Percentiles rank a stretch among this genome's conserved stretches.
Evolutionary conservation across 2,329 filamentous ascomycete species (phyloP).

Genomic region (Thermochaetoides dissita): DNA sequence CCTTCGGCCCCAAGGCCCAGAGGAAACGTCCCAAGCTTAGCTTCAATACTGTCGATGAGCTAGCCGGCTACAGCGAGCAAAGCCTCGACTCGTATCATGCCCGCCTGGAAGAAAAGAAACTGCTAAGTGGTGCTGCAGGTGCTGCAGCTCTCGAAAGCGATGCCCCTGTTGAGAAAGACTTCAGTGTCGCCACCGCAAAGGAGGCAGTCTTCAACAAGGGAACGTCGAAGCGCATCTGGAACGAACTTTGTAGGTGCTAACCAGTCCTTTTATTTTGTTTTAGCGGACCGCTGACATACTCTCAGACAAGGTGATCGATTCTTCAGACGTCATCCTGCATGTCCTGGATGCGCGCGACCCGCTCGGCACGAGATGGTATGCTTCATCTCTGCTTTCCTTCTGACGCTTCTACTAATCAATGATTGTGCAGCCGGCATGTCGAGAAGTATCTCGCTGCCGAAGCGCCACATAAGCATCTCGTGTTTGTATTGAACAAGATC

Average conservation of each 20-base stretch:
- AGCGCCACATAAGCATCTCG: constrained; percentile 87
- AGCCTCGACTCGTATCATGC: constrained; percentile 73
- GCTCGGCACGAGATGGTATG: constrained; percentile 59
- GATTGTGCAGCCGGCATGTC: constrained; percentile 47
- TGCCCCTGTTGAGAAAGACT: constrained; percentile 26
- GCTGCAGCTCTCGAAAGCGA: constrained; percentile 32
- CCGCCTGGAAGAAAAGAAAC: constrained; percentile 60
- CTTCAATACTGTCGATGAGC: constrained; percentile 66
- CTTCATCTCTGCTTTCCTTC: no score
- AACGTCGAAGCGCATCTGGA: constrained; percentile 92
- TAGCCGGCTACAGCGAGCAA: constrained; percentile 66
- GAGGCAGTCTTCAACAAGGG: constrained; percentile 90
- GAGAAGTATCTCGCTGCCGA: constrained; percentile 91
- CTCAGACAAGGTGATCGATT: constrained; percentile 79
- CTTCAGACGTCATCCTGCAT: constrained; percentile 91
- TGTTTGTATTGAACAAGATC: constrained; percentile 81
- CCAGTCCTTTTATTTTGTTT: not conserved
- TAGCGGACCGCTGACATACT: constrained; percentile 4
- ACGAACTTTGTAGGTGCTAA: constrained; percentile 51
- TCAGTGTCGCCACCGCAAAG: constrained; percentile 47
- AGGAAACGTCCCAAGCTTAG: constrained; percentile 83
- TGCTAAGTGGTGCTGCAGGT: constrained; percentile 58
- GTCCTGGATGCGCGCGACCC: constrained; percentile 83
- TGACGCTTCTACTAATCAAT: not conserved
- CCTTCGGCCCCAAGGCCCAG: constrained; percentile 87